These are phyloP conservation scores for Diaporthe citriasiana DNA, from an alignment of 2,329 filamentous ascomycete species.

Conservation along the genomic window DNA sequence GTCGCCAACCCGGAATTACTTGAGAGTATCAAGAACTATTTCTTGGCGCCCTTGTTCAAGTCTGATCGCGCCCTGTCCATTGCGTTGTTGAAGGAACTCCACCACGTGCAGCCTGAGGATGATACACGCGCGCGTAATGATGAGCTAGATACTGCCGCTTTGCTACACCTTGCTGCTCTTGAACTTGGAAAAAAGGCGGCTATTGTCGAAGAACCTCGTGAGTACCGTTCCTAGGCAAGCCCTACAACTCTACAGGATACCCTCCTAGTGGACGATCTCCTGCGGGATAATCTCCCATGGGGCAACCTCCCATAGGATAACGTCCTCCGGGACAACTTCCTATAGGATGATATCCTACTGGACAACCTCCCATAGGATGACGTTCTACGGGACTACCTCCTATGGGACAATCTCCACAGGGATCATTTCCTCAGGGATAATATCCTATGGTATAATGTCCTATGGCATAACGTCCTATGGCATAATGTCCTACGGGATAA, in stretches of 20 bases:
- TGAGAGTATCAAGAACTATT: constrained; percentile 75
- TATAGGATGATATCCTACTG: not conserved
- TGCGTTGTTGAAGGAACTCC: constrained; percentile 67
- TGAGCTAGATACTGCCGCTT: constrained; percentile 65
- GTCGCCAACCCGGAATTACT: constrained; percentile 64
- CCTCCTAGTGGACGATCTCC: not conserved
- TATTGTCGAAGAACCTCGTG: constrained; percentile 77
- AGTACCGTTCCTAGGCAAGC: constrained; percentile 43
- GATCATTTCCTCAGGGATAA: not conserved
- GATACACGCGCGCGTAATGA: constrained; percentile 47
- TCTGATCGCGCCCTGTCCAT: constrained; percentile 67
- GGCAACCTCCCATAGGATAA: not conserved
- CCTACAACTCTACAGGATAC: constrained; percentile 6
- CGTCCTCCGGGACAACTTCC: not conserved
- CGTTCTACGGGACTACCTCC: not conserved
- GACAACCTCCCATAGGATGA: not conserved
- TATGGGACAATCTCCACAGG: not conserved
- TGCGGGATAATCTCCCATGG: not conserved
- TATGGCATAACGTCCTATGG: not conserved
- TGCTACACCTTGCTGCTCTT: constrained; percentile 76
- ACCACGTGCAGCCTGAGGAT: constrained; percentile 52
- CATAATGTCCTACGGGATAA: not conserved
- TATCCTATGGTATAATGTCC: not conserved
- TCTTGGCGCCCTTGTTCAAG: constrained; percentile 74
- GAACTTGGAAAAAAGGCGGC: constrained; percentile 80